phyloP scores from a whole-genome alignment of 805 yeast genomes.

The Kodamaea fukazawae region DNA sequence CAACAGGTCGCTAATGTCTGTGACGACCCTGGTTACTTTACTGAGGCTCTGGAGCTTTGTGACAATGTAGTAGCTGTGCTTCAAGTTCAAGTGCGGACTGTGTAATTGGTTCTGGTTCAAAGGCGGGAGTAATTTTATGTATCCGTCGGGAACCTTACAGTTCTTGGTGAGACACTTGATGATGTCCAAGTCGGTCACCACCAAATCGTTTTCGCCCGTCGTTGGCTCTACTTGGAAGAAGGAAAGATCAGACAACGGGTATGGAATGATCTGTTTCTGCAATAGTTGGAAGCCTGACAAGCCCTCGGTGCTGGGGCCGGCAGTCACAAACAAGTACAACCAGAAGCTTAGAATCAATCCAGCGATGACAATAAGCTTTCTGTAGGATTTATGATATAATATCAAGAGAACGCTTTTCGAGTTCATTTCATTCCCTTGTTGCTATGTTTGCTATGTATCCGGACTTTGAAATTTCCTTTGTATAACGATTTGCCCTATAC shows the following conservation, averaged over 20 bases:
- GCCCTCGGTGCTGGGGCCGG: background rate
- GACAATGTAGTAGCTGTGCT: constrained; percentile 8
- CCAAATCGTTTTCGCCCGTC: constrained; percentile 4
- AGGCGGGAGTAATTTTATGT: constrained; percentile 11
- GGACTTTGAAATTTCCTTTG: background rate
- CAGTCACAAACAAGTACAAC: background rate
- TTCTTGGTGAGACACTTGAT: constrained; percentile 10
- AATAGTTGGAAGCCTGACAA: constrained; percentile 1
- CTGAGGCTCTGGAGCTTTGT: constrained; percentile 7
- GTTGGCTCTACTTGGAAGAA: constrained; percentile 4
- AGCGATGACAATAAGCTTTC: constrained; percentile 8
- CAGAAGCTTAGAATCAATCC: background rate
- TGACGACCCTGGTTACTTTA: constrained; percentile 9
- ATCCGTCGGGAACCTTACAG: constrained; percentile 13
- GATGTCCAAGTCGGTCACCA: constrained; percentile 11
- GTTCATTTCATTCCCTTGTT: constrained; percentile 5
- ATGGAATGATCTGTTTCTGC: constrained; percentile 5
- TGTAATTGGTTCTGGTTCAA: constrained; percentile 7
- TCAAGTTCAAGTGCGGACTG: background rate
- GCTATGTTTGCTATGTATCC: background rate
- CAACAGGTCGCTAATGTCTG: constrained; percentile 6
- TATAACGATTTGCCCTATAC: background rate
- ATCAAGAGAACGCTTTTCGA: constrained; percentile 2
- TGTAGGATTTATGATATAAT: constrained; percentile 7
- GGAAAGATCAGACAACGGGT: constrained; percentile 8